Conservation (phyloP, 495 filamentous ascomycete species). For the Opeltia flavorubescens region DNA sequence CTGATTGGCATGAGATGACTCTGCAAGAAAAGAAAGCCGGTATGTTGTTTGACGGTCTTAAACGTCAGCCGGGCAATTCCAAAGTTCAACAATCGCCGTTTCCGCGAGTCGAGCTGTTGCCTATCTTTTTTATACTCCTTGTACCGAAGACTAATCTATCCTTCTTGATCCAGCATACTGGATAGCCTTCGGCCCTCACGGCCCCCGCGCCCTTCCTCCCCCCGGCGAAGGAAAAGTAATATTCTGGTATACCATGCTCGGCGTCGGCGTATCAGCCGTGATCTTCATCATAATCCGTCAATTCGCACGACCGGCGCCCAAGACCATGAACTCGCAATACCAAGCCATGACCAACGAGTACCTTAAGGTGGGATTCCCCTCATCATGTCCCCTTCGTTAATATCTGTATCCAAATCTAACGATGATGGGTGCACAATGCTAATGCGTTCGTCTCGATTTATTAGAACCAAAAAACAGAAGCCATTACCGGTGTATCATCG, state of each 20-base stretch:
- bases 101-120: too few species aligned
- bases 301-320: conserved; percentile 53
- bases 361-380: conserved; percentile 49
- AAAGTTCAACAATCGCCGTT: neutral
- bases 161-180: conserved; percentile 62
- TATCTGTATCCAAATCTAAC: neutral
- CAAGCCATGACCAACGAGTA: conserved; percentile 88
- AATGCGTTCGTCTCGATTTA: conserved; percentile 10
- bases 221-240: conserved; percentile 71
- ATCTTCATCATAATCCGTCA: conserved; percentile 51
- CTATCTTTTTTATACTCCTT: too few species aligned
- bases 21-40: conserved; percentile 96
- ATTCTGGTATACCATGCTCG: conserved; percentile 50
- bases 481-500: conserved; percentile 72
- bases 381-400: conserved; percentile 3
- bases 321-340: conserved; percentile 89
- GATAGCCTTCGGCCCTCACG: conserved; percentile 94
- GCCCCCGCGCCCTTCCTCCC: conserved; percentile 66
- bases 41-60: conserved; percentile 31
- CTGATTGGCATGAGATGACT: conserved; percentile 87
- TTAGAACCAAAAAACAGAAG: conserved; percentile 75
- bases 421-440: neutral
- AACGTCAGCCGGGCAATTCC: neutral
- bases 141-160: too few species aligned
- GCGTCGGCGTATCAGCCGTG: conserved; percentile 42